phyloP scores from a whole-genome alignment of 768 basidiomycete genomes.

The Lentinula raphanica region DNA sequence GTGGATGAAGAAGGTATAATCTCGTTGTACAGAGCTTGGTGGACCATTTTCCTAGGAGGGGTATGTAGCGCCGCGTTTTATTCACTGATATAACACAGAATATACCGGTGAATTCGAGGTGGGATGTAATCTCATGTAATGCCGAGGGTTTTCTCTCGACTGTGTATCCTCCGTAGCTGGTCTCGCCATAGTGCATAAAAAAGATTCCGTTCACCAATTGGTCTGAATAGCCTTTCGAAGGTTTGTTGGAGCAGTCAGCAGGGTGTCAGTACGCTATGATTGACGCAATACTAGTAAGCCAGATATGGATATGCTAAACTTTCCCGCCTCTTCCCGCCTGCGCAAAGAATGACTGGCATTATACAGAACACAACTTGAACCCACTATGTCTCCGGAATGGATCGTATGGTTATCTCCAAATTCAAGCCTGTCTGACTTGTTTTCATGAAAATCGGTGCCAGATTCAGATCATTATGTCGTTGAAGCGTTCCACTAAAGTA shows the following conservation, averaged over 20 bases:
- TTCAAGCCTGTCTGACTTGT: neutral
- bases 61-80: slow-evolving; percentile 27
- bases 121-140: neutral
- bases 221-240: no score
- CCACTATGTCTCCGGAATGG: no score
- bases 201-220: no score
- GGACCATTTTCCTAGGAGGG: slow-evolving; percentile 68
- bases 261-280: no score
- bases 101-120: neutral
- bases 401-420: neutral
- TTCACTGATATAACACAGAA: neutral
- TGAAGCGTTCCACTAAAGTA: neutral
- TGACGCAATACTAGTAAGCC: no score
- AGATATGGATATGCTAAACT: no score
- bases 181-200: no score
- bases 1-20: slow-evolving; percentile 72
- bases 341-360: no score
- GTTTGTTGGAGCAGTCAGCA: no score
- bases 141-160: neutral
- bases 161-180: no score
- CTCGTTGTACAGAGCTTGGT: slow-evolving; percentile 80
- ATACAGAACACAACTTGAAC: no score
- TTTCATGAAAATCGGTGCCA: neutral
- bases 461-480: neutral
- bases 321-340: no score